Evolutionary conservation across 2,329 filamentous ascomycete species (phyloP).

Genomic region (Lecanoromycetidae sp.): DNA sequence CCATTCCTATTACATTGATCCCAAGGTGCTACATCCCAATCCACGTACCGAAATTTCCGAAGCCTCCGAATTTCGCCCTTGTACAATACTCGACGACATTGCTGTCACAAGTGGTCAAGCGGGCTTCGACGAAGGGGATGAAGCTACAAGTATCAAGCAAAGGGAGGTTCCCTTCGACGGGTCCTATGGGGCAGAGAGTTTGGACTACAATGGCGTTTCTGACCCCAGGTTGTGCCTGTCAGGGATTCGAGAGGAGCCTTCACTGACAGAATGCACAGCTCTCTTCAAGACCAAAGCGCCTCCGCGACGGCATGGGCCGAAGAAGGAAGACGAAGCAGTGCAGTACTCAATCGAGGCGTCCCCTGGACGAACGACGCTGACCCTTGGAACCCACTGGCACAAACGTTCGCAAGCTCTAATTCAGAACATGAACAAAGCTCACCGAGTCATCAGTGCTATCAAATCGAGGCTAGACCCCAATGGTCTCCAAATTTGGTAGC

Average conservation of each 20-base stretch:
- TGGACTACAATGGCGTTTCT: neutral
- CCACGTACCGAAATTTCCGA: neutral
- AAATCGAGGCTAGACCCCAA: neutral
- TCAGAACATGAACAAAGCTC: conserved; percentile 1
- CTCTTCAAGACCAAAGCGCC: neutral
- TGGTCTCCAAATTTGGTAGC: neutral
- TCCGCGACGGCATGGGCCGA: neutral
- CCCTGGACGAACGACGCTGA: neutral
- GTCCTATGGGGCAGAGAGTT: no score
- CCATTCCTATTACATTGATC: neutral
- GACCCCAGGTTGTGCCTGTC: neutral
- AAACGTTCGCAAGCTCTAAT: neutral
- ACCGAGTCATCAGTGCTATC: conserved; percentile 1
- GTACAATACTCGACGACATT: neutral
- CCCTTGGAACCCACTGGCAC: conserved; percentile 6
- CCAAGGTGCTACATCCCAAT: neutral
- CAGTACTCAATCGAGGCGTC: no score
- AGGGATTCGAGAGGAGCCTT: neutral
- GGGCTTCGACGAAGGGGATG: neutral
- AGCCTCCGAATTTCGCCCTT: neutral
- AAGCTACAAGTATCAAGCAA: neutral
- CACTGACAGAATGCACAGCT: neutral
- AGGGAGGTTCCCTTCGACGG: no score
- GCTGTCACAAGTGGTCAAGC: conserved; percentile 5
- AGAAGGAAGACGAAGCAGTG: no score